Evolutionary conservation across 805 yeast genomes (phyloP), one percentile per base, ranked within the genome.

Genomic region (Teunomyces funiuensis): DNA sequence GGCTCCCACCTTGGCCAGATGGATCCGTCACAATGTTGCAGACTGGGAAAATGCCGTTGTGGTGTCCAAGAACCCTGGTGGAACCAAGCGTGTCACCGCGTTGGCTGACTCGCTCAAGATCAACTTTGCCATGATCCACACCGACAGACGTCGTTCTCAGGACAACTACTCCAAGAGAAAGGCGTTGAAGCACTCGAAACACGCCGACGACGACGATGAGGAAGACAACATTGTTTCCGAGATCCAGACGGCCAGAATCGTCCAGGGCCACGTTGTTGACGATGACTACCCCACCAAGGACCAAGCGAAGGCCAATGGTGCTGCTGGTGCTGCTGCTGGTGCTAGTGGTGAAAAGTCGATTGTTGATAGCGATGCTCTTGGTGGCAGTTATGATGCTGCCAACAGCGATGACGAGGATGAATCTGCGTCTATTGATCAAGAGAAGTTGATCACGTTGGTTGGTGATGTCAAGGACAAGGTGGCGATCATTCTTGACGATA

Each of bases 21-120:
- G 99, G 99, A 91, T 93, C 55, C 82, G 85, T 54, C 93, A 85
- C 62, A 85, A 93, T 56, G 84, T 93, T 37, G 82, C 83, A 27
- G 88, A 91, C 58, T 88, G 87, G 73, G 74, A 80, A 53, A 82
- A 83, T 46, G 91, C 96, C 2, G 99, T 95, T 18, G 95, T 93
- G 41, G 99, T 93, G 9, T 89, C 97, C n/a, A 93, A 93, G 63
- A 93, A 93, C 66, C 98, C 99, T 15, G 99, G 99, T 49, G 99
- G 99, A 42, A 90, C 99, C 15, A 93, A 93, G 63, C 79, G 99
- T 52, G 99, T 93, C 40, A 93, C 99, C 14, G 90, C 97, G 1
- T 74, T 93, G 54, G 99, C 99, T n/a, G 99, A 95, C 68, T 82
- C 95, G 28, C 75, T 93, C 54, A 91, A 91, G 67, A 87, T 93